Evolutionary conservation across 352 stramenopile species (phyloP).

Genomic region (Chrysophaeum taylorii): DNA sequence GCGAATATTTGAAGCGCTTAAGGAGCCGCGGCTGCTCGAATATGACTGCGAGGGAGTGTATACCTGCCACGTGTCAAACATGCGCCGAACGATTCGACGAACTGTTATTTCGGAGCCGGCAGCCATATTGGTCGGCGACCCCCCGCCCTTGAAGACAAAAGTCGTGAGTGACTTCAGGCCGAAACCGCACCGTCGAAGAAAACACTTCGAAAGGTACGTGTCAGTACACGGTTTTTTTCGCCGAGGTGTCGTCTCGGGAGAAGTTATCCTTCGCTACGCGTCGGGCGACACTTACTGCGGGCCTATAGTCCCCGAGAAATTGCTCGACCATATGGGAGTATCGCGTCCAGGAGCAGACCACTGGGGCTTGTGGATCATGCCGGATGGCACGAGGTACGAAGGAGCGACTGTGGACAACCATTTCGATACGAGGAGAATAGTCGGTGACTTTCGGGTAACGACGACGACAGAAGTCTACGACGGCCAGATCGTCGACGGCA

Average conservation of each 20-base stretch:
- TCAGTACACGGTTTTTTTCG: constrained; percentile 18
- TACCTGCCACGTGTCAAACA: constrained; percentile 15
- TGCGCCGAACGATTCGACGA: constrained; percentile 8
- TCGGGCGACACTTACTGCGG: constrained; percentile 19
- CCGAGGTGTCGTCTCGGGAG: constrained; percentile 11
- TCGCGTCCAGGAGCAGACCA: constrained; percentile 15
- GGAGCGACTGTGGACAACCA: constrained; percentile 36
- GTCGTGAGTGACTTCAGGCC: constrained; percentile 20
- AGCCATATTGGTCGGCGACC: constrained; percentile 20
- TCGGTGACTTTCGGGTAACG: constrained; percentile 28
- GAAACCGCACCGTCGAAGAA: neutral
- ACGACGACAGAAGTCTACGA: constrained; percentile 45
- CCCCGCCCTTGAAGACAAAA: constrained; percentile 16
- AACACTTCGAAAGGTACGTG: constrained; percentile 17
- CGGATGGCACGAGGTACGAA: constrained; percentile 22
- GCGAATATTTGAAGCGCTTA: neutral
- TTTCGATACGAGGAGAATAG: constrained; percentile 30
- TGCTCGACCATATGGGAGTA: constrained; percentile 20
- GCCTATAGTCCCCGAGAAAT: constrained; percentile 19
- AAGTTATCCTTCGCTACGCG: constrained; percentile 19
- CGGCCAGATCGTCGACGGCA: constrained; percentile 62
- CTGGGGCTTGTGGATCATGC: constrained; percentile 19
- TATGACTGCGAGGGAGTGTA: constrained; percentile 18
- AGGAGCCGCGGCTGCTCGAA: neutral
- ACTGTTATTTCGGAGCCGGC: neutral